Evolutionary conservation across 441 rosid genomes (phyloP).

Genomic region (Populus tomentosa): DNA sequence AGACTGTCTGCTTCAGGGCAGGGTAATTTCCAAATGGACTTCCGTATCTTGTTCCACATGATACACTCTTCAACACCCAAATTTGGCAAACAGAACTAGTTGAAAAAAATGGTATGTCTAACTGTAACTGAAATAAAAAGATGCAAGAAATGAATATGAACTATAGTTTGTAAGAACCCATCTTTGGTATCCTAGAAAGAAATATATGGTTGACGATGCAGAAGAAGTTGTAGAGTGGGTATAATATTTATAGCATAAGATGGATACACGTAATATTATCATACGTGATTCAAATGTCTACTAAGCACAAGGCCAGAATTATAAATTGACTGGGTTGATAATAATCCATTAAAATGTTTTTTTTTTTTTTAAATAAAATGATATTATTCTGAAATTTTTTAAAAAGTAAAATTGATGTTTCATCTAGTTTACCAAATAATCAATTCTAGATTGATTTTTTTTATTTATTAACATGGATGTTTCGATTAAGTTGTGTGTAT

Average conservation of each 20-base stretch:
- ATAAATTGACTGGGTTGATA: no score
- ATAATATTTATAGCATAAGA: not conserved
- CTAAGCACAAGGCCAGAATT: not conserved
- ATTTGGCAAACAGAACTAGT: not conserved
- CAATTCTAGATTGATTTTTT: no score
- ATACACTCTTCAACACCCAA: not conserved
- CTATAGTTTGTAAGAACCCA: no score
- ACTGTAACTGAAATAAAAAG: not conserved
- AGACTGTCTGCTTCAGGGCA: conserved; percentile 3
- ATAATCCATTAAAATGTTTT: no score
- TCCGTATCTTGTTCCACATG: conserved; percentile 6
- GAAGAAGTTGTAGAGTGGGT: not conserved
- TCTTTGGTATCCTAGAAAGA: not conserved
- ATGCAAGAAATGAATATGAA: no score
- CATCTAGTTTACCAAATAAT: no score
- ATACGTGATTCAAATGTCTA: not conserved
- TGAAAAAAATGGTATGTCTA: not conserved
- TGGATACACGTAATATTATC: not conserved
- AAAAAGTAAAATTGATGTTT: no score
- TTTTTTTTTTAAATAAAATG: no score
- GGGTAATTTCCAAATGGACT: not conserved
- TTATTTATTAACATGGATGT: no score
- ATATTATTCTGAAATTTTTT: no score
- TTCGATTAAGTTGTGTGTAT: no score
- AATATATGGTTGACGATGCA: not conserved